phyloP scores from a whole-genome alignment of 2,329 filamentous ascomycete species.

The Cladosporium cucumerinum region DNA sequence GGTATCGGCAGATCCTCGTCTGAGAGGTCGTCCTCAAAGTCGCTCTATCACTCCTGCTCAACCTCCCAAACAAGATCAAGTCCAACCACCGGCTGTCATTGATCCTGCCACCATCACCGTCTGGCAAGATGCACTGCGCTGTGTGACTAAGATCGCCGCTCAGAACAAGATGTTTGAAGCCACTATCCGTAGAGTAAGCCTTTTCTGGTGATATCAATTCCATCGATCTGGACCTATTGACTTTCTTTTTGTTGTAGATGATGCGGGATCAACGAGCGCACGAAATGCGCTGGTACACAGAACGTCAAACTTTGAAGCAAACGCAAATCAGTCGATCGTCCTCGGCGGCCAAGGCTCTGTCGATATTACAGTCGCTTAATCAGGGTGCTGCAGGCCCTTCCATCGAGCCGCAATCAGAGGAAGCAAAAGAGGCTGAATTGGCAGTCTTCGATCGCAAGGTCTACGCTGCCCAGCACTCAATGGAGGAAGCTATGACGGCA shows the following conservation, averaged over 20 bases:
- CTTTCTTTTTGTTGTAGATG: constrained; percentile 41
- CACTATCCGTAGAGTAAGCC: constrained; percentile 40
- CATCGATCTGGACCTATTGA: constrained; percentile 23
- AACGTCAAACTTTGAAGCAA: constrained; percentile 35
- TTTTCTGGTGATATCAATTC: neutral
- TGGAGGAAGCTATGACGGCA: constrained; percentile 56
- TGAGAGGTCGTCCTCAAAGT: constrained; percentile 22
- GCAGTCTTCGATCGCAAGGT: constrained; percentile 60
- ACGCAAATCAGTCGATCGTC: constrained; percentile 28
- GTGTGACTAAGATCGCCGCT: constrained; percentile 45
- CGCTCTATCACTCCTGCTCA: constrained; percentile 18
- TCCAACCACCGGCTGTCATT: constrained; percentile 25
- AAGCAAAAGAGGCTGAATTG: constrained; percentile 51
- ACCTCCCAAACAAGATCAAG: neutral
- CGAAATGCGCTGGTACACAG: constrained; percentile 55
- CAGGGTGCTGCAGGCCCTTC: constrained; percentile 6
- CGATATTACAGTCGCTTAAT: constrained; percentile 32
- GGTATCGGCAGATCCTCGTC: constrained; percentile 10
- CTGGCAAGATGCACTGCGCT: constrained; percentile 47
- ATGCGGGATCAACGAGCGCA: constrained; percentile 62
- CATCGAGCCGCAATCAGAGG: constrained; percentile 9
- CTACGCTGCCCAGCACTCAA: constrained; percentile 55
- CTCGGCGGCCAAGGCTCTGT: constrained; percentile 30
- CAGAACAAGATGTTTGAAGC: constrained; percentile 43
- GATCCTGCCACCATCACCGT: constrained; percentile 48